Base-by-base conservation (phyloP, 495 filamentous ascomycete genomes). In the Xylaria nigripes region DNA sequence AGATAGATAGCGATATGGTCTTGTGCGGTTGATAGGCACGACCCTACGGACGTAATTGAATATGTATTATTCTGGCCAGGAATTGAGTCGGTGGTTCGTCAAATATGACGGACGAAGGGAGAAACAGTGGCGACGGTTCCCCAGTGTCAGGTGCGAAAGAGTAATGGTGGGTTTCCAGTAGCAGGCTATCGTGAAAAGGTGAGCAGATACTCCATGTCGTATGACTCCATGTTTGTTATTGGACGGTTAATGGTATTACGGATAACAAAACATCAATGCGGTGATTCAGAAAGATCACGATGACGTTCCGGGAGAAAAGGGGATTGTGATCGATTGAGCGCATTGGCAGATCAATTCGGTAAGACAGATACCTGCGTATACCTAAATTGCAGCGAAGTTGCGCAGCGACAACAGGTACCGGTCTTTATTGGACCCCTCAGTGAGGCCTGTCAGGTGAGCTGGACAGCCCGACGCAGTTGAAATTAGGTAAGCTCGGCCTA, bases 241-340 rank as follows among this genome's bases (percentile, higher is more conserved):
- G 36, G n/a, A 40, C 5, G n/a, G 10, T 18, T 40, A 10, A 34
- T 44, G 10, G 19, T 22, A 32, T 24, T 23, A 32, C 13, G 12
- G 6, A 34, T 34, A 34, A 5, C 16, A 5, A 40, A n/a, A 40
- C 16, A 4, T 18, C 18, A 18, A 32, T 32, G 29, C 8, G 50
- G 50, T 46, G 51, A 29, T 43, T 18, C 22, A 22, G 13, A 40
- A 46, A 40, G 32, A 27, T 46, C 51, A 46, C 51, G 51, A 53
- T 53, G 51, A 53, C 51, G 51, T 53, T 53, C 51, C 25, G 32
- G 18, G 25, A n/a, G 23, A 23, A 40, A 40, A 44, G 38, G 13
- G 48, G 48, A 36, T 29, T 50, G 13, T 29, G 48, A 18, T 51
- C 24, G 32, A 51, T 24, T n/a, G 43, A 32, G 51, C 15, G 43